A percentile compares a stretch with the other conserved stretches of the same genome.
phyloP scores from a whole-genome alignment of 257 asterid species.

The Avicennia marina region DNA sequence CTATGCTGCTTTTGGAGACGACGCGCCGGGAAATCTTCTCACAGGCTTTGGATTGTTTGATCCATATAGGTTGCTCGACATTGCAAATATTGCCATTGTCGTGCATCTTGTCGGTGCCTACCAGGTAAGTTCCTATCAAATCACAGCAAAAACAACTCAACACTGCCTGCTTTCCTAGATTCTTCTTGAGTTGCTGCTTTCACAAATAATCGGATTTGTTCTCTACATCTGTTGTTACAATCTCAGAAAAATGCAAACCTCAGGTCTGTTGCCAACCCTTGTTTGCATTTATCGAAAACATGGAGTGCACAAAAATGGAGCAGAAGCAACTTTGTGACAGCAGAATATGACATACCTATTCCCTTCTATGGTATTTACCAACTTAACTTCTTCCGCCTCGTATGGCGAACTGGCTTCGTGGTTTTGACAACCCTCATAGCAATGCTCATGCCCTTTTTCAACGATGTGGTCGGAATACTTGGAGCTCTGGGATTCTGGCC shows the following conservation, averaged over 20 bases:
- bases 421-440: slow-evolving; percentile 33
- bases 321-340: slow-evolving; percentile 24
- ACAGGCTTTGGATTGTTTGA: slow-evolving; percentile 41
- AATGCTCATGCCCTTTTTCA: slow-evolving; percentile 43
- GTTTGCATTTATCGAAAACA: slow-evolving; percentile 37
- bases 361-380: slow-evolving; percentile 31
- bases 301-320: slow-evolving; percentile 30
- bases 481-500: slow-evolving; percentile 56
- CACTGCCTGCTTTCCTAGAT: too few species aligned
- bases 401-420: slow-evolving; percentile 36
- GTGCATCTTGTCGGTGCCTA: slow-evolving; percentile 48
- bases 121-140: slow-evolving; percentile 24
- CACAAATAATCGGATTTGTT: too few species aligned
- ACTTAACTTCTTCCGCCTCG: slow-evolving; percentile 32
- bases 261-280: slow-evolving; percentile 40
- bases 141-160: background rate
- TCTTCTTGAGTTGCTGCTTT: background rate
- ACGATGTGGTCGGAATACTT: slow-evolving; percentile 39
- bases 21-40: slow-evolving; percentile 43
- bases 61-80: slow-evolving; percentile 39
- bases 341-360: slow-evolving; percentile 26
- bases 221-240: background rate
- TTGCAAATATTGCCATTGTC: slow-evolving; percentile 40
- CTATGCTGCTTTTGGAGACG: slow-evolving; percentile 45
- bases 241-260: background rate